Conservation (phyloP, 1,284 basidiomycete species). For the Pterulicium gracile region DNA sequence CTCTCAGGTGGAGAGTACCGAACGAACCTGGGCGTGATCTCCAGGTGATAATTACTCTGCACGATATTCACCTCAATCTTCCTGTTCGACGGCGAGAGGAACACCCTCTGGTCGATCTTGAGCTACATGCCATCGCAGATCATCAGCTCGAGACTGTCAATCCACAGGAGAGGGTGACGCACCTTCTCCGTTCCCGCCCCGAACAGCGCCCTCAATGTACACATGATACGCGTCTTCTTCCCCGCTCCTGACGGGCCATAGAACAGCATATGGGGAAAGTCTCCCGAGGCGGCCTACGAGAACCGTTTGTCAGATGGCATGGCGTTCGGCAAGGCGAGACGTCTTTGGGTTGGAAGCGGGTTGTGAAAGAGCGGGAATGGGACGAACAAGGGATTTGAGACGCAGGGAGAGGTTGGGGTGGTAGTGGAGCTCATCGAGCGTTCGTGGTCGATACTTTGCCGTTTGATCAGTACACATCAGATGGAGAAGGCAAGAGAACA, state of each 20-base stretch:
- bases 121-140: slow-evolving; percentile 43
- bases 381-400: slow-evolving; percentile 66
- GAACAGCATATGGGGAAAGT: slow-evolving; percentile 97
- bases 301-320: background rate
- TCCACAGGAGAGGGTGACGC: slow-evolving; percentile 10
- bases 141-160: background rate
- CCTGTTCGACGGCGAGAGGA: slow-evolving; percentile 88
- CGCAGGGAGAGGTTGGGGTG: slow-evolving; percentile 76
- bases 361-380: background rate
- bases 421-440: slow-evolving; percentile 83
- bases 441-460: slow-evolving; percentile 74
- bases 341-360: background rate
- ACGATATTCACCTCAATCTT: slow-evolving; percentile 97
- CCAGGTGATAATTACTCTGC: slow-evolving; percentile 95
- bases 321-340: too few relatives aligned
- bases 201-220: slow-evolving; percentile 83
- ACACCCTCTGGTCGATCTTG: slow-evolving; percentile 97
- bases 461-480: slow-evolving; percentile 6
- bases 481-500: background rate
- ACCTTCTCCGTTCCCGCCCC: slow-evolving; percentile 92
- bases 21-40: slow-evolving; percentile 88
- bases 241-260: slow-evolving; percentile 97
- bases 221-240: slow-evolving; percentile 95
- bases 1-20: background rate
- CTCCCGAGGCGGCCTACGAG: slow-evolving; percentile 71